Conservation (phyloP, 441 rosid genomes). For the Populus hybrid region DNA sequence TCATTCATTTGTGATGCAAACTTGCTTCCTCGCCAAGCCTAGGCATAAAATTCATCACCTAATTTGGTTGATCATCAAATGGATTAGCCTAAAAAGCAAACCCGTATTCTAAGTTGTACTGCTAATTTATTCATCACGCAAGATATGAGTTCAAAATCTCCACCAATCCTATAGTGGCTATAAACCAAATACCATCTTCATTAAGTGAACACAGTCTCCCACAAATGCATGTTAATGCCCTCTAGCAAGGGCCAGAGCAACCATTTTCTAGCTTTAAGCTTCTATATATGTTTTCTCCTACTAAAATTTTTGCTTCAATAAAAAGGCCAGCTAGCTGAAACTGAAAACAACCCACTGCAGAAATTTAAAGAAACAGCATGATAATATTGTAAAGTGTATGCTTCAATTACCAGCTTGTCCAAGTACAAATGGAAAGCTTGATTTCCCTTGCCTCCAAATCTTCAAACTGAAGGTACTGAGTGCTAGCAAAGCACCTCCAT, state of each 20-base stretch:
- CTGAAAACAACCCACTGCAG: not conserved
- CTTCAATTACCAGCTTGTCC: slow-evolving; percentile 80
- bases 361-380: not conserved
- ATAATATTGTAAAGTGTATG: not conserved
- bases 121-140: not conserved
- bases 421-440: slow-evolving; percentile 79
- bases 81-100: not conserved
- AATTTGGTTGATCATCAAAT: not conserved
- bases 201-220: not conserved
- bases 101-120: not conserved
- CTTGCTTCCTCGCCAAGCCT: not conserved
- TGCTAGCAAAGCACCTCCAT: slow-evolving; percentile 79
- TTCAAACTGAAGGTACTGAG: slow-evolving; percentile 78
- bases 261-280: not conserved
- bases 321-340: not conserved
- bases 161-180: not conserved
- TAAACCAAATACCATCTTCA: not conserved
- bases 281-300: not conserved
- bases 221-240: not conserved
- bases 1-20: not conserved
- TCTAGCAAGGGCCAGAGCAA: not conserved
- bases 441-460: slow-evolving; percentile 87
- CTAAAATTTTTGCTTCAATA: not conserved
- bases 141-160: not conserved
- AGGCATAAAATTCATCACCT: not conserved